Base-by-base conservation (phyloP, 75 land plant genomes). In the Ceratopteris richardii region DNA sequence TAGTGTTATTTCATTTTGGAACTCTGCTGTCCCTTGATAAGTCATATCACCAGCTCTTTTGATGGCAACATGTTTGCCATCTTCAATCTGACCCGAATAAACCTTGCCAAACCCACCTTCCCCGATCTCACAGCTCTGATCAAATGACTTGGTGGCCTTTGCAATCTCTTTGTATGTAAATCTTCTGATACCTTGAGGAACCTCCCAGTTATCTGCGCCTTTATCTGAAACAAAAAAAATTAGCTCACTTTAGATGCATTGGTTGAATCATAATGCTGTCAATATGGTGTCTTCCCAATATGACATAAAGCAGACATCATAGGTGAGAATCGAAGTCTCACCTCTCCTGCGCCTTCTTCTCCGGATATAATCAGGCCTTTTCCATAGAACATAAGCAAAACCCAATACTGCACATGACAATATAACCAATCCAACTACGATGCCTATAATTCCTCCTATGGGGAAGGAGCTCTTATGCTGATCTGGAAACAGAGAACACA, bases 91-190 rank as follows among this genome's bases (percentile, higher is more conserved):
- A 11, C 84, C 97, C 64, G 59, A 68, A 61, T 82, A 92, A 23
- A 92, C 97, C 50, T 64, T 92, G 4, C 97, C 97, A 70, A 82
- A 92, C 9, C 98, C 98, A 48, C 98, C 98, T 58, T 58, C 76
- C 39, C 98, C 98, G 44, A 88, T 71, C 62, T 80, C 70, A 60
- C 56, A 70, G 0, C 69, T 50, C 9, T 58, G 42, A 63, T 59
- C 62, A 50, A 93, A 93, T 52, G 74, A 69, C 29, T 78, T 61
- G 9, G 98, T 93, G 28, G 98, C 87, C 1, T 51, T 37, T 37
- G 51, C 56, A 77, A 93, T 54, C 66, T 93, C 98, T 60, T 74
- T 65, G 24, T 75, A 79, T 7, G 72, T 62, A 57, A 88, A 92
- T 41, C 53, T 54, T 55, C 72, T 76, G 11, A 92, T 80, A 30